Base-by-base conservation (phyloP, 768 basidiomycete species). In the Vishniacozyma victoriae region DNA sequence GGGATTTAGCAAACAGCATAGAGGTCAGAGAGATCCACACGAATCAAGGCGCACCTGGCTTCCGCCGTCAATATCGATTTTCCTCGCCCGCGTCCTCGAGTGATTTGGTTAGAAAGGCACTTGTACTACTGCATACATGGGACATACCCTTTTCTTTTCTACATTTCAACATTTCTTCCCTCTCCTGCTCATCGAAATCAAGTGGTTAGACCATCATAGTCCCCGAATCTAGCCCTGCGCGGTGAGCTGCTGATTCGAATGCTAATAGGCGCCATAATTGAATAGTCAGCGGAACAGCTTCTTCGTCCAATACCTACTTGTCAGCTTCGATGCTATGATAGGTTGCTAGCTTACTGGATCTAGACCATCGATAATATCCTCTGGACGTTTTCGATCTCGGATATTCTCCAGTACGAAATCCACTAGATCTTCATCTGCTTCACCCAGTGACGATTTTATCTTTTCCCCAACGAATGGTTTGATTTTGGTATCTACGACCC, bases 341-440 rank as follows among this genome's bases (percentile, higher is more conserved):
- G 16, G 22, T 4, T 26, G 13, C 9, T 3, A 13, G 78, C 90
- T 65, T 74, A 93, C 92, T 51, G 87, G 85, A 75, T 90, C 88
- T 18, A 96, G 74, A 12, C 88, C 90, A 61, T 93, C 92, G 9
- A 89, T 80, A 2, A 96, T 77, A 64, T 88, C 90, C 46, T 79
- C 78, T 0, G 90, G 86, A 15, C 80, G 76, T 63, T 91, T 92
- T 67, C 87, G 86, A 57, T 93, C 92, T 70, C 87, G 87, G 38
- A 95, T 74, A 68, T 93, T 89, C 69, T 95, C 91, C 12, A 93
- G 74, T 6, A 87, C 88, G 69, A 90, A 95, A 81, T 93, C 87
- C 48, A 90, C 84, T 51, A 95, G 78, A 64, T 96, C 91, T 54
- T 91, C 87, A 64, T 93, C 91, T 64, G 90, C 78, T 64, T 92